Evolutionary conservation across 108 stramenopile genomes (phyloP).

Genomic region (Parmales sp.): DNA sequence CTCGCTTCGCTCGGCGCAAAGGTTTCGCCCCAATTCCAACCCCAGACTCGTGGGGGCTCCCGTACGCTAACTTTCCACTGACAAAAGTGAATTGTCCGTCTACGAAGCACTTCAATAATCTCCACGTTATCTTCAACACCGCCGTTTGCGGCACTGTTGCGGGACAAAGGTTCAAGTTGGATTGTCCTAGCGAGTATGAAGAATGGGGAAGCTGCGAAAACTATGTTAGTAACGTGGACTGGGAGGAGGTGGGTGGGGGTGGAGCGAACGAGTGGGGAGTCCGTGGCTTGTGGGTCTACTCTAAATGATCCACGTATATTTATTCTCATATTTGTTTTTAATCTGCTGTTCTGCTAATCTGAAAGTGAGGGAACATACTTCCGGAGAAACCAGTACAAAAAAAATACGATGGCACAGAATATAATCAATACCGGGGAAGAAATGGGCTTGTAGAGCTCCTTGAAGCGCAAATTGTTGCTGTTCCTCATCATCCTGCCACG

Average conservation of each 20-base stretch:
- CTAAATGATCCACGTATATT: background rate
- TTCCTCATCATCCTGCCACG: too few species aligned
- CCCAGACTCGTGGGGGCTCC: slow-evolving; percentile 63
- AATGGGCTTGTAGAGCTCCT: too few species aligned
- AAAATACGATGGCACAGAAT: too few species aligned
- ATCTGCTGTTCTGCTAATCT: too few species aligned
- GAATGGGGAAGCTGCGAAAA: background rate
- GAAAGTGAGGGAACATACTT: too few species aligned
- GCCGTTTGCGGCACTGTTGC: slow-evolving; percentile 78
- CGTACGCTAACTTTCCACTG: slow-evolving; percentile 75
- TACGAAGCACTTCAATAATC: slow-evolving; percentile 62
- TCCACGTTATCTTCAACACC: slow-evolving; percentile 74
- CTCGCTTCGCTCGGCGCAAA: background rate
- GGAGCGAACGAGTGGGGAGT: background rate
- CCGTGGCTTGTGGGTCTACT: background rate
- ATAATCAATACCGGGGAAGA: too few species aligned
- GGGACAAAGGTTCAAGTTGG: slow-evolving; percentile 63
- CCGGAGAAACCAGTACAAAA: too few species aligned
- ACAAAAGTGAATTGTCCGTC: slow-evolving; percentile 61
- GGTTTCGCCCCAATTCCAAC: slow-evolving; percentile 51
- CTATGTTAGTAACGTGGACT: background rate
- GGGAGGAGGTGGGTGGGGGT: background rate
- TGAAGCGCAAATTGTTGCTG: too few species aligned
- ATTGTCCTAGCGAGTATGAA: slow-evolving; percentile 56
- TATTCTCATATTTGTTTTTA: too few species aligned